Conservation (phyloP, 2,329 filamentous ascomycete genomes). For the Botryotinia globosa region DNA sequence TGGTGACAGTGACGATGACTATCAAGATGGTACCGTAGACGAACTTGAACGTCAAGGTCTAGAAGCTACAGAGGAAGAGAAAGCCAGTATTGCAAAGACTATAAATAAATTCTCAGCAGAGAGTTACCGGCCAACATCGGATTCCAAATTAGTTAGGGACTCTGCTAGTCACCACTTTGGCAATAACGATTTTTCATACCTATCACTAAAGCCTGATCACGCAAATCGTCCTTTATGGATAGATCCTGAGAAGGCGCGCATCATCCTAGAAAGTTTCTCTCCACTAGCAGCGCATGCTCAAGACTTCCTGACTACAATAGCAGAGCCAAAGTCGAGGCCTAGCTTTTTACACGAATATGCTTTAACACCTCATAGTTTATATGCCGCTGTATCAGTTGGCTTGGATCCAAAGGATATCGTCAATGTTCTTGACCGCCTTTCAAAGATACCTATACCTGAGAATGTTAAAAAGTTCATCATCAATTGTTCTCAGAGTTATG, state of each 20-base stretch:
- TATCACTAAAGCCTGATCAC: constrained; percentile 83
- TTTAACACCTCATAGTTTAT: constrained; percentile 87
- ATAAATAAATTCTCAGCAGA: constrained; percentile 56
- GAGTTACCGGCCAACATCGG: constrained; percentile 31
- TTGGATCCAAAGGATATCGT: constrained; percentile 87
- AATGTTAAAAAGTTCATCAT: constrained; percentile 72
- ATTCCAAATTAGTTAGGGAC: constrained; percentile 27
- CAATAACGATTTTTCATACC: constrained; percentile 68
- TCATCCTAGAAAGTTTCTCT: constrained; percentile 93
- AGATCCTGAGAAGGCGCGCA: constrained; percentile 78
- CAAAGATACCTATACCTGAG: constrained; percentile 84
- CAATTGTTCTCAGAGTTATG: constrained; percentile 83
- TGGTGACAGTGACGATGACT: constrained; percentile 53
- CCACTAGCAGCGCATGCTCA: constrained; percentile 82
- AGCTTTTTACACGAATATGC: constrained; percentile 91
- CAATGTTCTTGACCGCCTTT: constrained; percentile 79
- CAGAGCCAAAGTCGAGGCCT: constrained; percentile 87
- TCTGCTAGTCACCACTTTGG: constrained; percentile 39
- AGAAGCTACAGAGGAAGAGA: constrained; percentile 48
- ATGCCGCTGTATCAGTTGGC: constrained; percentile 94
- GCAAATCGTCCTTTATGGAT: constrained; percentile 91
- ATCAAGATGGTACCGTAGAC: constrained; percentile 12
- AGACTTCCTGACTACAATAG: constrained; percentile 93
- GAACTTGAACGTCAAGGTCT: constrained; percentile 43
- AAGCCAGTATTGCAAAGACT: constrained; percentile 55